Base-by-base conservation (phyloP, 257 asterid species). In the Plantago major region DNA sequence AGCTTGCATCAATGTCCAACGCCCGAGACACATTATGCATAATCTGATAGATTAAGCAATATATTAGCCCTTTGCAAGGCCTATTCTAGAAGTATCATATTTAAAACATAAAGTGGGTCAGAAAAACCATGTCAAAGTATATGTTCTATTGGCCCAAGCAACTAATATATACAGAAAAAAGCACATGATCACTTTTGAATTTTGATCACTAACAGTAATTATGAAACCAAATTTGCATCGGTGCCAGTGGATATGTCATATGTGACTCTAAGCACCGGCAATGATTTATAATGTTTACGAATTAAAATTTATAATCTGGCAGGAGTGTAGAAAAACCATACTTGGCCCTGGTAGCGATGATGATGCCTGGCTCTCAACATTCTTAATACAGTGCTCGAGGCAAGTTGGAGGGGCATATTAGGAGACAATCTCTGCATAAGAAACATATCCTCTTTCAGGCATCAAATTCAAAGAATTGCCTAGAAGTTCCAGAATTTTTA, bases 291-390 rank as follows among this genome's bases (percentile, higher is more conserved):
- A 51, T 7, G 42, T 22, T 54, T 18, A 53, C 10, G 58, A 45
- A 13, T 26, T 16, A 60, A 54, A 62, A 73, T n/a, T 13, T 62
- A 65, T 37, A 53, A 46, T 63, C 63, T 33, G 42, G 47, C 44
- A 45, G 30, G 61, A 48, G 42, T 46, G 46, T n/a, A 62, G 15
- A 66, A 30, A 45, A 64, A 49, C 63, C 87, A 69, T 81, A 93
- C 99, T 70, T 83, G 85, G 73, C 99, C 97, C 80, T 85, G 85
- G 54, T 73, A 80, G 73, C 77, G 87, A 73, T 93, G 99, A 79
- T 93, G 97, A 58, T 74, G 88, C 30, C 96, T 85, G 63, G 99
- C 99, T 75, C 90, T 80, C 70, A 87, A 73, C 81, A 93, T 70
- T 78, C 82, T 89, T 67, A 93, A 73, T 63, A 93, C 74, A 65